Evolutionary conservation across 495 filamentous ascomycete genomes (phyloP), one percentile per base, ranked within the genome.

Genomic region (Collariella sp.): DNA sequence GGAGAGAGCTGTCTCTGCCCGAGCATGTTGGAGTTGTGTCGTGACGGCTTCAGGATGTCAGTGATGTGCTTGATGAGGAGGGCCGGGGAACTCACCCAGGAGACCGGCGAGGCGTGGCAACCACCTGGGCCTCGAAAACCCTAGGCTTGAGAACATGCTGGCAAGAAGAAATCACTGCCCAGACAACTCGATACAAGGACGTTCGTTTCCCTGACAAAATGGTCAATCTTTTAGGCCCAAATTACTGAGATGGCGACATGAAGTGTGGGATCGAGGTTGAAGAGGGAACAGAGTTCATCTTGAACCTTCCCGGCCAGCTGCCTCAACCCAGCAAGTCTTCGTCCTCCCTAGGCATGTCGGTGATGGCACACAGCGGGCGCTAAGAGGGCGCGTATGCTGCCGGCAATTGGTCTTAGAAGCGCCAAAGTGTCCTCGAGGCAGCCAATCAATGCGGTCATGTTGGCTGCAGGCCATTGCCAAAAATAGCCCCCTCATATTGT

Each of bases 1-100:
- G 0, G 60, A 63, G 33, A 59, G 47, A 10, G 50, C 50, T 13
- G 16, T 43, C 38, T 57, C 48, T 0, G 57, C 50, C 1, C 7
- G 5, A 39, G 43, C 42, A n/a, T 42, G 44, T 41, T 50, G 52
- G 9, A 50, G 24, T 13, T 20, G 51, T 19, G 40, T 29, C 6
- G 47, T 29, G 23, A 56, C 31, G 35, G 18, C 56, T 55, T 48
- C 36, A 1, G 1, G 33, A n/a, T 46, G 19, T 46, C 7, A 46
- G 49, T 41, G 10, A 22, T 19, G 7, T 2, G 16, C 12, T 13
- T 9, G 12, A 7, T 41, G 12, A 7, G 3, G 18, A 3, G 11
- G 13, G 19, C 20, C 19, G 15, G 34, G 26, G 24, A 2, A 23
- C 15, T 10, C 42, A 49, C 47, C 43, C 55, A 48, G 5, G 53